These are phyloP conservation scores for Saposhnikovia divaricata DNA, from an alignment of 129 eudicot species.

Conservation along the genomic window DNA sequence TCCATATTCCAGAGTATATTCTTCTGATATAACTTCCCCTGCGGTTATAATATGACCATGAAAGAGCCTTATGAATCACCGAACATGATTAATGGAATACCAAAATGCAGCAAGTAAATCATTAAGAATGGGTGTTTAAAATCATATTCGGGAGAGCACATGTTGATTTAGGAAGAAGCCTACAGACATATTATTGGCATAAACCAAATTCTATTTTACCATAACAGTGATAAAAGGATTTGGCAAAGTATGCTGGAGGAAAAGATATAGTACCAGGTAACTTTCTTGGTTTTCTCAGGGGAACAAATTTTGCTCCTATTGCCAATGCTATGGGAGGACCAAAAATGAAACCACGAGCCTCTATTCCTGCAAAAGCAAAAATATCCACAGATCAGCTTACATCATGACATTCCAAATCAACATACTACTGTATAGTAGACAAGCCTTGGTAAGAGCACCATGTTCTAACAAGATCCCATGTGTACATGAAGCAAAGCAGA, in stretches of 20 bases:
- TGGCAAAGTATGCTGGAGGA: neutral
- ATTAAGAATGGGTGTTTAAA: neutral
- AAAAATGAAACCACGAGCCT: constrained; percentile 84
- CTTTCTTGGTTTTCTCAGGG: constrained; percentile 74
- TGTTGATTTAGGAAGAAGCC: neutral
- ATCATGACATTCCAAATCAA: neutral
- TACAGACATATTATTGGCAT: neutral
- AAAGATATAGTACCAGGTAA: constrained; percentile 51
- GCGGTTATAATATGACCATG: constrained; percentile 6
- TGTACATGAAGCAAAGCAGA: neutral
- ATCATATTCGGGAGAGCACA: neutral
- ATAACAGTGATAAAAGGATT: neutral
- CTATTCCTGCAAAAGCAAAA: constrained; percentile 46
- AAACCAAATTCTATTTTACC: neutral
- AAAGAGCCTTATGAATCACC: neutral
- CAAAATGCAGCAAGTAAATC: neutral
- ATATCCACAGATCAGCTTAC: neutral
- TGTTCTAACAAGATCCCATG: neutral
- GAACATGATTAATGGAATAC: neutral
- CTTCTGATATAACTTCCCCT: constrained; percentile 85
- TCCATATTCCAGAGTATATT: constrained; percentile 81
- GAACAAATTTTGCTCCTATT: constrained; percentile 89
- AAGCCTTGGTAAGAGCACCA: neutral
- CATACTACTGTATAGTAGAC: neutral
- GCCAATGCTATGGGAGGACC: constrained; percentile 92